phyloP scores from a whole-genome alignment of 176 grass and related monocot genomes.

The Poa pratensis region DNA sequence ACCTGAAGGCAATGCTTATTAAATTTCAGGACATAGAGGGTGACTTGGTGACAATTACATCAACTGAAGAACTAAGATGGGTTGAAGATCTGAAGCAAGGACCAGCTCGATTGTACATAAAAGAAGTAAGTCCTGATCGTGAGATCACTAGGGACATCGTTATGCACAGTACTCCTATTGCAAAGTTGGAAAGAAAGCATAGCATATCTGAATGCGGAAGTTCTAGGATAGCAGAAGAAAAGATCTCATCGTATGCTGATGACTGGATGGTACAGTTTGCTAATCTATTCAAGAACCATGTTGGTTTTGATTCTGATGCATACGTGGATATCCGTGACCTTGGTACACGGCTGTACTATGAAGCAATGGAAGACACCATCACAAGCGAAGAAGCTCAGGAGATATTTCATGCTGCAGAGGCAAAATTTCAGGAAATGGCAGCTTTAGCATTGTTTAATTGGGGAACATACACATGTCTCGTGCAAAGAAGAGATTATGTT shows the following conservation, averaged over 20 bases:
- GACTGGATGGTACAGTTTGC: slow-evolving; percentile 89
- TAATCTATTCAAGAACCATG: slow-evolving; percentile 78
- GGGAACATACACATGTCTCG: slow-evolving; percentile 90
- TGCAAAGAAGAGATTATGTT: slow-evolving; percentile 66
- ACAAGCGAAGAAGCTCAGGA: slow-evolving; percentile 87
- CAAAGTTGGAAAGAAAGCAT: slow-evolving; percentile 43
- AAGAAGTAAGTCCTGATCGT: slow-evolving; percentile 71
- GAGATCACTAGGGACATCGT: slow-evolving; percentile 57
- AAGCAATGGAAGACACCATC: slow-evolving; percentile 89
- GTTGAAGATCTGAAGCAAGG: slow-evolving; percentile 70
- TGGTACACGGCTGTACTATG: slow-evolving; percentile 70
- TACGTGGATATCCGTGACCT: slow-evolving; percentile 76
- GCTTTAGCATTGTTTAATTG: slow-evolving; percentile 84
- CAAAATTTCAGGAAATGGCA: slow-evolving; percentile 88
- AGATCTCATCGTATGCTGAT: slow-evolving; percentile 45
- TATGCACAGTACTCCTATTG: slow-evolving; percentile 36
- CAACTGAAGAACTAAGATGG: slow-evolving; percentile 74
- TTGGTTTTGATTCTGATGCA: slow-evolving; percentile 71
- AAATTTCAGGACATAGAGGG: slow-evolving; percentile 79
- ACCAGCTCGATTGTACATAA: slow-evolving; percentile 70
- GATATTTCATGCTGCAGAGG: slow-evolving; percentile 73
- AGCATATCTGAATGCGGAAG: slow-evolving; percentile 50
- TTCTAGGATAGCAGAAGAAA: slow-evolving; percentile 40
- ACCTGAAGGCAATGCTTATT: slow-evolving; percentile 59
- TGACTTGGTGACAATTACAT: slow-evolving; percentile 88